Evolutionary conservation across 2,329 filamentous ascomycete species (phyloP).

Genomic region (Cercospora zeina): DNA sequence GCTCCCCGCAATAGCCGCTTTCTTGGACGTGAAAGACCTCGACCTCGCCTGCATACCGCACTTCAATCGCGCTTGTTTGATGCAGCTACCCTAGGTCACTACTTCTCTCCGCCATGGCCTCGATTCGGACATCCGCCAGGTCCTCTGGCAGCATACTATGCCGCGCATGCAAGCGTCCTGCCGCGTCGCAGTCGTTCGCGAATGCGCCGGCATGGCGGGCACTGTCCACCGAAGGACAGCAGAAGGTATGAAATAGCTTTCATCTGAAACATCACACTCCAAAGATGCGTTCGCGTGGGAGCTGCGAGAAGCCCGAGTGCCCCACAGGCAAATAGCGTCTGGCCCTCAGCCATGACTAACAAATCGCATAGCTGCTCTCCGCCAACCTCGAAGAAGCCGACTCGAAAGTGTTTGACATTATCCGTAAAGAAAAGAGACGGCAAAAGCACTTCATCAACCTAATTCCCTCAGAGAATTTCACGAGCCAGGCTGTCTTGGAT

Average conservation of each 20-base stretch:
- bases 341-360: constrained; percentile 17
- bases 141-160: constrained; percentile 43
- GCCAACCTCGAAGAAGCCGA: constrained; percentile 80
- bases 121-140: constrained; percentile 44
- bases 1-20: constrained; percentile 11
- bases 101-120: constrained; percentile 42
- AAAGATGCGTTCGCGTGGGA: background rate
- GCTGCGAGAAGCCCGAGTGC: background rate
- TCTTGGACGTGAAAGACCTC: constrained; percentile 12
- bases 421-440: constrained; percentile 91
- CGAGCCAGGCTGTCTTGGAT: constrained; percentile 87
- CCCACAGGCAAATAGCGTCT: background rate
- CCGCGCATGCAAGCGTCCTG: constrained; percentile 37
- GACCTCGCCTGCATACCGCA: constrained; percentile 1
- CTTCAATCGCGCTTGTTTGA: background rate
- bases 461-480: constrained; percentile 94
- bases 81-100: background rate
- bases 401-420: constrained; percentile 80
- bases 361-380: constrained; percentile 67
- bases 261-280: background rate
- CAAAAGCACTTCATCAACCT: constrained; percentile 99
- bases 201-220: constrained; percentile 45
- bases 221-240: constrained; percentile 50
- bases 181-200: constrained; percentile 35
- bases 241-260: constrained; percentile 44